Percentiles rank a stretch among this genome's conserved stretches.
Evolutionary conservation across 805 yeast species (phyloP).

Genomic region (Metschnikowia lunata): DNA sequence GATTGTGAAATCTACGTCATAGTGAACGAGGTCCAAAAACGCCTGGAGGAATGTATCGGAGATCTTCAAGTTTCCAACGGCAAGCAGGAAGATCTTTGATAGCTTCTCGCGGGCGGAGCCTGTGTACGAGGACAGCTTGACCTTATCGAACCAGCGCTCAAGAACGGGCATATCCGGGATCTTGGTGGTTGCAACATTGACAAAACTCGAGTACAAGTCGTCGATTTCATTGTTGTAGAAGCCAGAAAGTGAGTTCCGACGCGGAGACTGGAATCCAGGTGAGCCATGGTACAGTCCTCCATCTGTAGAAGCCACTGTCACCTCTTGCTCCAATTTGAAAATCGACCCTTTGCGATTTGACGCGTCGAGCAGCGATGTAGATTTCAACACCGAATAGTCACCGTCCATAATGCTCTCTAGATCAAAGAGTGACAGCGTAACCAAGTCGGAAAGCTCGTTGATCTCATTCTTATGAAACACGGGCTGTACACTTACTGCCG

Average conservation of each 20-base stretch:
- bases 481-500: conserved; percentile 95
- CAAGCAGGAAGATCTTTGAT: conserved; percentile 68
- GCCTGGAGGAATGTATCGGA: conserved; percentile 56
- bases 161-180: conserved; percentile 36
- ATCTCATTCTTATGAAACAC: conserved; percentile 89
- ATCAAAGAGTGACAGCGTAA: conserved; percentile 63
- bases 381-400: conserved; percentile 32
- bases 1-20: conserved; percentile 54
- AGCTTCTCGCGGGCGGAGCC: conserved; percentile 29
- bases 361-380: conserved; percentile 6
- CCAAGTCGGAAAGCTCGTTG: conserved; percentile 75
- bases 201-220: conserved; percentile 68
- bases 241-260: conserved; percentile 17
- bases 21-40: conserved; percentile 41
- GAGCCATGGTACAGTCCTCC: not conserved
- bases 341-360: conserved; percentile 7
- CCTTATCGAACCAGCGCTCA: conserved; percentile 38
- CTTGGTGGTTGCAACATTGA: conserved; percentile 45
- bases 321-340: conserved; percentile 3
- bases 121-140: conserved; percentile 19
- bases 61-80: conserved; percentile 61
- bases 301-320: conserved; percentile 1
- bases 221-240: conserved; percentile 50
- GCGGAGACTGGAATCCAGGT: conserved; percentile 9
- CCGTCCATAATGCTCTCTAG: conserved; percentile 57